A percentile compares a stretch with the other conserved stretches of the same genome.
These are phyloP conservation scores for Diutina ranongensis DNA, from an alignment of 1,139 yeast genomes.

Conservation along the genomic window DNA sequence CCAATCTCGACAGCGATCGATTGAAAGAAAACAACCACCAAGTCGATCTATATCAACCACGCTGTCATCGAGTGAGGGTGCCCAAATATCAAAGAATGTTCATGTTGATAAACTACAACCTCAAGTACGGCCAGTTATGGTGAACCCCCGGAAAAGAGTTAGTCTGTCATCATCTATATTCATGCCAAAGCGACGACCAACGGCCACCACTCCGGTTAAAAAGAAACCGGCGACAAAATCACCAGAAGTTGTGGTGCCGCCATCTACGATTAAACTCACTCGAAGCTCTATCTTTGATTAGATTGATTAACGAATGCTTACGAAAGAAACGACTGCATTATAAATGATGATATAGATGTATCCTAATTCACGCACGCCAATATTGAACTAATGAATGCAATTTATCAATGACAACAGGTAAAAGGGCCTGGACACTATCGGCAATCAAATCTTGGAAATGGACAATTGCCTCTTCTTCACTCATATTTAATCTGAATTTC, in stretches of 20 bases:
- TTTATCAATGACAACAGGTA: slow-evolving; percentile 92
- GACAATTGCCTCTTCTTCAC: slow-evolving; percentile 88
- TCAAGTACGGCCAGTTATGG: background rate
- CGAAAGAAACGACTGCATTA: background rate
- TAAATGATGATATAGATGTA: background rate
- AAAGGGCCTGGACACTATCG: slow-evolving; percentile 84
- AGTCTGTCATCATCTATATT: background rate
- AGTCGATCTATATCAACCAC: too few relatives aligned
- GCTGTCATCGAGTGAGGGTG: too few relatives aligned
- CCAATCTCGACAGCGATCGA: background rate
- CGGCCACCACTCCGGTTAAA: background rate
- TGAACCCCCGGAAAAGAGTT: background rate
- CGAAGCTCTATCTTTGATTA: slow-evolving; percentile 3
- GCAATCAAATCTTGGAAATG: slow-evolving; percentile 91
- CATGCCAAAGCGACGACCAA: background rate
- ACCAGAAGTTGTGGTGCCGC: background rate
- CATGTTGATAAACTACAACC: too few relatives aligned
- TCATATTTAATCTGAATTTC: slow-evolving; percentile 84
- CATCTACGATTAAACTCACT: background rate
- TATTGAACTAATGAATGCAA: slow-evolving; percentile 93
- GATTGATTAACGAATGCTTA: background rate
- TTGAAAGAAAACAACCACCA: background rate
- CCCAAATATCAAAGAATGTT: background rate
- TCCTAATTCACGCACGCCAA: slow-evolving; percentile 78
- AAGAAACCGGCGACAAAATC: background rate